Conservation (phyloP, 2,329 filamentous ascomycete genomes). For the Nigrospora oryzae region DNA sequence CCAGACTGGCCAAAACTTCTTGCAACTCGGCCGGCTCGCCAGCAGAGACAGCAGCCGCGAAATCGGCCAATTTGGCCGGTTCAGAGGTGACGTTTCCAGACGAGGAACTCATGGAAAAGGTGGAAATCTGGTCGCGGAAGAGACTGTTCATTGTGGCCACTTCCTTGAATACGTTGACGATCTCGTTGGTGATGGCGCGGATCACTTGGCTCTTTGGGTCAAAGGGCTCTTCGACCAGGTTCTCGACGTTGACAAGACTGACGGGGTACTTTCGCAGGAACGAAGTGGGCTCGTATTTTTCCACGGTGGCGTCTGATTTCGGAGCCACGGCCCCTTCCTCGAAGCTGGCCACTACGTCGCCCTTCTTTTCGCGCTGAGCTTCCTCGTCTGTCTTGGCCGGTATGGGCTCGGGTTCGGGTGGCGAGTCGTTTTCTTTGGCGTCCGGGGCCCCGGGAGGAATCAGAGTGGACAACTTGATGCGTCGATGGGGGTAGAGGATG, state of each 20-base stretch:
- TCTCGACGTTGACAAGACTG: constrained; percentile 92
- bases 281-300: constrained; percentile 75
- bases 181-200: constrained; percentile 89
- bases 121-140: constrained; percentile 95
- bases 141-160: constrained; percentile 88
- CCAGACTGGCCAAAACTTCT: constrained; percentile 78
- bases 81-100: constrained; percentile 93
- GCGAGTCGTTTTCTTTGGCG: constrained; percentile 41
- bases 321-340: constrained; percentile 69
- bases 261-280: constrained; percentile 89
- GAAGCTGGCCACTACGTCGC: constrained; percentile 94
- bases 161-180: constrained; percentile 98
- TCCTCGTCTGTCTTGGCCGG: constrained; percentile 45
- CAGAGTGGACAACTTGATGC: constrained; percentile 82
- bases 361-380: constrained; percentile 59
- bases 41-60: constrained; percentile 92
- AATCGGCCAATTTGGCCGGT: constrained; percentile 90
- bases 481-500: constrained; percentile 89
- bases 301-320: constrained; percentile 38
- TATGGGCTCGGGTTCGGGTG: constrained; percentile 51
- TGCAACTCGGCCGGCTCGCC: constrained; percentile 89
- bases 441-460: constrained; percentile 57
- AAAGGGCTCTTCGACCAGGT: constrained; percentile 78
- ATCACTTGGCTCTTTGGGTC: constrained; percentile 87
- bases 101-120: constrained; percentile 91